These are phyloP conservation scores for Diplodia corticola DNA, from an alignment of 2,329 filamentous ascomycete genomes.

Conservation along the genomic window DNA sequence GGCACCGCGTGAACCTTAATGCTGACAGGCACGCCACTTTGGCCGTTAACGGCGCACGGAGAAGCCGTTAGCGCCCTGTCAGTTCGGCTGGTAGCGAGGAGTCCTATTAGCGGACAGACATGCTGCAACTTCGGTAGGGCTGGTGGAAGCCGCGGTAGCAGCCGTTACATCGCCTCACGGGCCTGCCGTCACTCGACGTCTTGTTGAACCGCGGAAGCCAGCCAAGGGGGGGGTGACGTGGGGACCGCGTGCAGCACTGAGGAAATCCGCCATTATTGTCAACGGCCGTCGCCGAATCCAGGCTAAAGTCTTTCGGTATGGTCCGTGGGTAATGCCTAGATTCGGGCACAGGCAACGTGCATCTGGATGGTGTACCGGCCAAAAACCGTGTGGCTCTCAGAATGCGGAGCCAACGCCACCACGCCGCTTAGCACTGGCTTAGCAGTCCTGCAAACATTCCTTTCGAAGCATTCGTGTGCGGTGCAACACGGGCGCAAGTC, in stretches of 20 bases:
- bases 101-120: conserved; percentile 2
- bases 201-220: conserved; percentile 1
- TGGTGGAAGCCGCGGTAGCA: background rate
- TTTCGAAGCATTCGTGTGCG: background rate
- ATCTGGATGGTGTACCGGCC: background rate
- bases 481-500: conserved; percentile 1
- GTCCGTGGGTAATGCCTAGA: background rate
- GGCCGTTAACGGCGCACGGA: conserved; percentile 13
- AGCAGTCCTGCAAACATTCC: conserved; percentile 1
- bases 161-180: background rate
- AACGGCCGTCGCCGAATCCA: conserved; percentile 6
- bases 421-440: conserved; percentile 4
- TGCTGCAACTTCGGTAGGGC: conserved; percentile 17
- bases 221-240: background rate
- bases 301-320: background rate
- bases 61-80: background rate
- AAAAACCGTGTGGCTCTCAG: background rate
- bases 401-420: conserved; percentile 6
- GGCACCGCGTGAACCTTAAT: conserved; percentile 4
- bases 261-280: conserved; percentile 1
- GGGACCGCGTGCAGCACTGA: conserved; percentile 4
- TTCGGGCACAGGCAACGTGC: background rate
- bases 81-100: background rate
- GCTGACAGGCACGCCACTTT: conserved; percentile 19
- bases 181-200: background rate